phyloP scores from a whole-genome alignment of 352 stramenopile species.

The Globisporangium echinulatum region DNA sequence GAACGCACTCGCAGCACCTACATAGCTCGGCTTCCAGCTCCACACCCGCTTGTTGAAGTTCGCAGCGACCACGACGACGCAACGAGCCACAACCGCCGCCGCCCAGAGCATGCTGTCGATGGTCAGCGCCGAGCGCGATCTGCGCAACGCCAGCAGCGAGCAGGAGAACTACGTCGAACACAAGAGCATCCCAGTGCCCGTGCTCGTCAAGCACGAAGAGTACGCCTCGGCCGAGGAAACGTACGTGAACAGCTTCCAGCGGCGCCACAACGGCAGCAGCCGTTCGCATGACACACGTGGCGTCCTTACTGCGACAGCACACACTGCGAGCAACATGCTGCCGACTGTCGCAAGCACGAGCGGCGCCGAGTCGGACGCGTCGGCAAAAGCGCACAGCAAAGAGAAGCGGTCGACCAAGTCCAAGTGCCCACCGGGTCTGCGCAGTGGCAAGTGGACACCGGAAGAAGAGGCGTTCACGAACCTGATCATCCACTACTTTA shows the following conservation, averaged over 20 bases:
- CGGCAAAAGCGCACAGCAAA: constrained; percentile 6
- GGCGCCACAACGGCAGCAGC: constrained; percentile 15
- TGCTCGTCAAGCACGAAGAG: constrained; percentile 12
- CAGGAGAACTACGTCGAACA: constrained; percentile 13
- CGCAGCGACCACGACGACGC: neutral
- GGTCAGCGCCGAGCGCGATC: constrained; percentile 30
- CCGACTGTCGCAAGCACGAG: neutral
- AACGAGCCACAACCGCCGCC: constrained; percentile 12
- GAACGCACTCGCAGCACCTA: neutral
- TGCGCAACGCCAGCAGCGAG: constrained; percentile 1
- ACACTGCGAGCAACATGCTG: neutral
- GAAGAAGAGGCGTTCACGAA: constrained; percentile 83
- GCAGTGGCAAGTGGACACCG: constrained; percentile 80
- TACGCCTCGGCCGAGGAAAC: constrained; percentile 12
- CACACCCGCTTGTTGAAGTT: constrained; percentile 5
- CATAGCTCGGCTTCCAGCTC: neutral
- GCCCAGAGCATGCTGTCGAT: constrained; percentile 47
- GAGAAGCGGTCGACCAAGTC: constrained; percentile 82
- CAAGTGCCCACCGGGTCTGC: constrained; percentile 74
- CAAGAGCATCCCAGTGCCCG: constrained; percentile 11
- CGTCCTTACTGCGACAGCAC: neutral
- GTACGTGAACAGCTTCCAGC: constrained; percentile 16
- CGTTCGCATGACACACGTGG: constrained; percentile 1
- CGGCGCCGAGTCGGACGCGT: constrained; percentile 10
- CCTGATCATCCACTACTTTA: constrained; percentile 85